These are phyloP conservation scores for Fusarium papillatum DNA, from an alignment of 2,329 filamentous ascomycete species.

Conservation along the genomic window DNA sequence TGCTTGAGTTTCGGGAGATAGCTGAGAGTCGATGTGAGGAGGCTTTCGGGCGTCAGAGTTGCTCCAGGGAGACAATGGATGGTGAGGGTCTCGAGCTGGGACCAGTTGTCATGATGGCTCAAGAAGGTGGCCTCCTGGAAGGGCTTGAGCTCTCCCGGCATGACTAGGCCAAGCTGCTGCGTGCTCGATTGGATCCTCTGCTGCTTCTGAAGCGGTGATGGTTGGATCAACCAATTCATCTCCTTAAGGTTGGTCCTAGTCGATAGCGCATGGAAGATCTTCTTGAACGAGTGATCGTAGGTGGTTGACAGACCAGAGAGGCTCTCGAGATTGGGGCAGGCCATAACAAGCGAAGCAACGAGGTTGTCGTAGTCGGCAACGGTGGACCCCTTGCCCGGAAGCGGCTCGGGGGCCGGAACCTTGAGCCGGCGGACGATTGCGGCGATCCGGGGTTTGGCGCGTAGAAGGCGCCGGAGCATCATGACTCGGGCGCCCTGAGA, in stretches of 20 bases:
- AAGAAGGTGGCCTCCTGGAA: slow-evolving; percentile 60
- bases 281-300: slow-evolving; percentile 69
- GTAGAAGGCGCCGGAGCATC: slow-evolving; percentile 70
- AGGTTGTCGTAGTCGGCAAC: slow-evolving; percentile 68
- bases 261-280: slow-evolving; percentile 70
- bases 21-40: slow-evolving; percentile 64
- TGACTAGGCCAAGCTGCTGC: slow-evolving; percentile 48
- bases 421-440: slow-evolving; percentile 69
- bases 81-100: slow-evolving; percentile 66
- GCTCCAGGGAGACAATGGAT: slow-evolving; percentile 71
- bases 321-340: slow-evolving; percentile 74
- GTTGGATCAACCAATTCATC: slow-evolving; percentile 71
- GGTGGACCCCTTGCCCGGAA: slow-evolving; percentile 50
- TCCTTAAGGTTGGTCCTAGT: slow-evolving; percentile 68
- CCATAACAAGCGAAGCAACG: slow-evolving; percentile 73
- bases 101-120: slow-evolving; percentile 67
- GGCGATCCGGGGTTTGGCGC: slow-evolving; percentile 66
- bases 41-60: slow-evolving; percentile 63
- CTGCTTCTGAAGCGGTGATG: slow-evolving; percentile 39
- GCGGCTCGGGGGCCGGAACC: slow-evolving; percentile 58
- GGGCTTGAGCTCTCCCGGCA: slow-evolving; percentile 44
- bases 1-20: slow-evolving; percentile 68
- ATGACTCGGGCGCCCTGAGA: slow-evolving; percentile 65
- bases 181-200: slow-evolving; percentile 49
- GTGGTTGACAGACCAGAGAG: slow-evolving; percentile 66